A percentile compares a stretch with the other conserved stretches of the same genome.
These are phyloP conservation scores for Penicillium sp. DNA, from an alignment of 2,329 filamentous ascomycete species.

Conservation along the genomic window DNA sequence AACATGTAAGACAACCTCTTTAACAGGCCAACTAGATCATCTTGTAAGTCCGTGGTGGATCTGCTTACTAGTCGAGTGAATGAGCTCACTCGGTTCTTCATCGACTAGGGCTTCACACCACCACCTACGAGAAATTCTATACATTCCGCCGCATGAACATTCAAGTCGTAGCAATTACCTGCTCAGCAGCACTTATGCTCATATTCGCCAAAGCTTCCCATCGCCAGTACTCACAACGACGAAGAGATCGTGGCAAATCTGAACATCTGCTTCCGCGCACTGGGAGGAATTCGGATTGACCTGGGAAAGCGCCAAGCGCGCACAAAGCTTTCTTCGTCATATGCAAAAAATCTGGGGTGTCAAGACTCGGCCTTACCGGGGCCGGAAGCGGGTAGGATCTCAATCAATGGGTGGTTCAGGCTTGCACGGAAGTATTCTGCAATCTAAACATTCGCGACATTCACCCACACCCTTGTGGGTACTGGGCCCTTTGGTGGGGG, in stretches of 20 bases:
- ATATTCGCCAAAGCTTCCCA: slow-evolving; percentile 29
- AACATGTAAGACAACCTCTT: neutral
- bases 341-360: slow-evolving; percentile 6
- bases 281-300: slow-evolving; percentile 5
- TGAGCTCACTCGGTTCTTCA: slow-evolving; percentile 2
- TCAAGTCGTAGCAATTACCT: slow-evolving; percentile 30
- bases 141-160: slow-evolving; percentile 29
- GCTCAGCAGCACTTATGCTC: slow-evolving; percentile 33
- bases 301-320: slow-evolving; percentile 7
- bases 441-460: neutral
- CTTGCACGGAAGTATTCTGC: neutral
- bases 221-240: neutral
- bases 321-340: slow-evolving; percentile 3
- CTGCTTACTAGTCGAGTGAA: slow-evolving; percentile 4
- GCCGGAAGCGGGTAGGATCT: neutral
- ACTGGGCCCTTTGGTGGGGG: too few relatives aligned
- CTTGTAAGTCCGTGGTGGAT: slow-evolving; percentile 5
- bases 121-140: slow-evolving; percentile 27
- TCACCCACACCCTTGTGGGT: neutral
- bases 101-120: neutral
- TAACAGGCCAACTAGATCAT: neutral
- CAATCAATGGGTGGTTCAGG: neutral
- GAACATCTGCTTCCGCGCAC: slow-evolving; percentile 4
- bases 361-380: neutral
- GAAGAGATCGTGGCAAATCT: neutral